phyloP scores from a whole-genome alignment of 139 green algal genomes.

The Ettlia oleoabundans region DNA sequence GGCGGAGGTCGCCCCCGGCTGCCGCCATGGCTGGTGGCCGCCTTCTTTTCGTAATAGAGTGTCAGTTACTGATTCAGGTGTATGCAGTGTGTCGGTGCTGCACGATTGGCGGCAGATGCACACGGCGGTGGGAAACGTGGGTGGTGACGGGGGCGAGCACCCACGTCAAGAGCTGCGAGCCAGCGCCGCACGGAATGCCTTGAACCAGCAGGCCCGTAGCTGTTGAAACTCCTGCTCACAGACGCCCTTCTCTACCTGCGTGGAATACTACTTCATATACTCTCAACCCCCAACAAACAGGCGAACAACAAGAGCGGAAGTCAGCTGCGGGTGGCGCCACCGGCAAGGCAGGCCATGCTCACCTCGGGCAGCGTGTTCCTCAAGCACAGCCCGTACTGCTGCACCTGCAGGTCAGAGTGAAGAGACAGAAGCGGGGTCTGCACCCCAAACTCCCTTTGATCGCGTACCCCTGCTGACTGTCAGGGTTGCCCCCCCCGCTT shows the following conservation, averaged over 20 bases:
- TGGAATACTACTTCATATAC: not conserved
- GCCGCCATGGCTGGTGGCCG: not conserved
- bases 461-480: not conserved
- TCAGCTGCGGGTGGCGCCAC: not conserved
- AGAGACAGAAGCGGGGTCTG: not conserved
- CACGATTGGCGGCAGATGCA: too few species aligned
- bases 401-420: constrained; percentile 11
- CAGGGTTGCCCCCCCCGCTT: not conserved
- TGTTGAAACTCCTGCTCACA: constrained; percentile 46
- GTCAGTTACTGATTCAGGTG: not conserved
- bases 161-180: not conserved
- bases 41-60: not conserved
- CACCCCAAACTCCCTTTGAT: too few species aligned
- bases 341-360: not conserved
- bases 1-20: constrained; percentile 23
- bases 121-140: not conserved
- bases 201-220: constrained; percentile 37
- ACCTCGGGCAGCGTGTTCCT: constrained; percentile 45
- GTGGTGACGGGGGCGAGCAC: not conserved
- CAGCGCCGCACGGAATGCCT: constrained; percentile 30
- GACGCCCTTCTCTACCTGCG: constrained; percentile 46
- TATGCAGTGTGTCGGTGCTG: too few species aligned
- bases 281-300: too few species aligned
- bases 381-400: constrained; percentile 42
- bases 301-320: too few species aligned